Percentiles rank a stretch among this genome's conserved stretches.
phyloP scores from a whole-genome alignment of 352 stramenopile genomes.

The Phytophthora pluvialis region DNA sequence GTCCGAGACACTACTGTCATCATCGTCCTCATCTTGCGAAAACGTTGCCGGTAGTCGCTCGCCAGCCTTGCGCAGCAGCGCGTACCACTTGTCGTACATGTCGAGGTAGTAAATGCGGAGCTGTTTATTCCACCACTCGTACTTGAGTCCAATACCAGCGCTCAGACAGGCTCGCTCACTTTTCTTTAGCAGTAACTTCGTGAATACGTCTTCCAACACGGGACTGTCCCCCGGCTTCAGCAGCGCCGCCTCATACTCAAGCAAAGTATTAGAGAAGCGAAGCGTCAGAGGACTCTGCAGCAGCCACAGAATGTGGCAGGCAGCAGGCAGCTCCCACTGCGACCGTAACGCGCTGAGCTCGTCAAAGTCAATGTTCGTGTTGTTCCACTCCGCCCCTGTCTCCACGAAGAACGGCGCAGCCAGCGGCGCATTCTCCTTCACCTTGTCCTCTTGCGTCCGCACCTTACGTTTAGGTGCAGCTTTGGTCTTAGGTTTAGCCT shows the following conservation, averaged over 20 bases:
- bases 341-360: slow-evolving; percentile 63
- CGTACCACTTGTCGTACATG: slow-evolving; percentile 86
- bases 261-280: slow-evolving; percentile 75
- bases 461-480: slow-evolving; percentile 62
- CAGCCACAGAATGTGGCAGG: slow-evolving; percentile 86
- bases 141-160: slow-evolving; percentile 81
- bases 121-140: slow-evolving; percentile 91
- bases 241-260: slow-evolving; percentile 85
- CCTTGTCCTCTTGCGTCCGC: slow-evolving; percentile 61
- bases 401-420: slow-evolving; percentile 73
- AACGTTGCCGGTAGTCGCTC: slow-evolving; percentile 71
- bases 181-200: slow-evolving; percentile 85
- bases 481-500: slow-evolving; percentile 37
- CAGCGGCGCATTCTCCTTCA: slow-evolving; percentile 64
- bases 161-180: slow-evolving; percentile 80
- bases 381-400: slow-evolving; percentile 70
- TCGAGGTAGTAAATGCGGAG: slow-evolving; percentile 83
- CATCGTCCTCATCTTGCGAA: slow-evolving; percentile 72
- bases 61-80: slow-evolving; percentile 73
- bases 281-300: slow-evolving; percentile 82
- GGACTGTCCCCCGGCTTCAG: slow-evolving; percentile 73
- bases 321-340: slow-evolving; percentile 80
- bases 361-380: slow-evolving; percentile 77
- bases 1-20: slow-evolving; percentile 31
- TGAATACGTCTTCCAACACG: slow-evolving; percentile 86